A percentile compares a stretch with the other conserved stretches of the same genome.
Conservation (phyloP, 768 basidiomycete genomes). For the Lactarius sanguifluus region DNA sequence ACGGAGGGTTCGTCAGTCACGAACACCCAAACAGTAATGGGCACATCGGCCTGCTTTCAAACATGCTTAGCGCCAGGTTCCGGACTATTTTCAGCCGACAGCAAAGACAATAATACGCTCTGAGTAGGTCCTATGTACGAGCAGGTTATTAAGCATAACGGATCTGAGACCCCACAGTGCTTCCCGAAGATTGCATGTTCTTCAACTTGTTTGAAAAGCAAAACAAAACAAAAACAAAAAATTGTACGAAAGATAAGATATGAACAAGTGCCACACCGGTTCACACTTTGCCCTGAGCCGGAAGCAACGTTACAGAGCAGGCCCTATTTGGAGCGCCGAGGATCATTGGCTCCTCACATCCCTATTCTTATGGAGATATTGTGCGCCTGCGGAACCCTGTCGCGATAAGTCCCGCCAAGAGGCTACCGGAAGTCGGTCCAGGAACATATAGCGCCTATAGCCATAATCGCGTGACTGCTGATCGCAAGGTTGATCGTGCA, state of each 20-base stretch:
- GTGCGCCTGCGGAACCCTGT: background rate
- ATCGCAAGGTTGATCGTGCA: too few species aligned
- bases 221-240: background rate
- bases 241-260: background rate
- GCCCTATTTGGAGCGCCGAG: background rate
- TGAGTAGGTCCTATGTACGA: background rate
- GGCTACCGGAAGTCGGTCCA: background rate
- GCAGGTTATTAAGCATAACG: background rate
- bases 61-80: background rate
- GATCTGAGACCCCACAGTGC: constrained; percentile 9
- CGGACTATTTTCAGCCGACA: background rate
- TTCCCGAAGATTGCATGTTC: constrained; percentile 3
- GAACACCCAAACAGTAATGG: background rate
- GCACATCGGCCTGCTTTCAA: background rate
- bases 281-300: constrained; percentile 2
- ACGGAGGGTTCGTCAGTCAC: background rate
- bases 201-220: background rate
- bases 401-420: background rate
- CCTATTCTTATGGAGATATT: background rate
- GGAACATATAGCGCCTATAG: background rate
- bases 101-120: background rate
- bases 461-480: background rate
- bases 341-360: background rate
- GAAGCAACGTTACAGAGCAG: background rate
- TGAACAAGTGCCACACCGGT: background rate